Conservation (phyloP, 148 eudicot species). For the Rhododendron simsii region DNA sequence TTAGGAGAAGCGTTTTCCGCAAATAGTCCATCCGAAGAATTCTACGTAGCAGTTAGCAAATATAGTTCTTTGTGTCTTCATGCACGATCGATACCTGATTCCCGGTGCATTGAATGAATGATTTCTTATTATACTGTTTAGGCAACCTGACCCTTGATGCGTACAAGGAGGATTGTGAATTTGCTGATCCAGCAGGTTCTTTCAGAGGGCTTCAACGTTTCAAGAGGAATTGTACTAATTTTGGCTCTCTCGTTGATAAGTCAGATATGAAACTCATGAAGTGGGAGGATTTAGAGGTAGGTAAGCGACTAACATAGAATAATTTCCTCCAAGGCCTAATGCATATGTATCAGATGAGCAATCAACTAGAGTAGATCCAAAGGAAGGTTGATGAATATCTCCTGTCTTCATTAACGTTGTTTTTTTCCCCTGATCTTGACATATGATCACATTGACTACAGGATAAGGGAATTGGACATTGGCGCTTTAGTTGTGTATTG, state of each 20-base stretch:
- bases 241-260: slow-evolving; percentile 71
- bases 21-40: neutral
- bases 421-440: neutral
- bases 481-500: slow-evolving; percentile 92
- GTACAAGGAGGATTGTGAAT: slow-evolving; percentile 89
- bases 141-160: slow-evolving; percentile 81
- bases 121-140: slow-evolving; percentile 13
- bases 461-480: slow-evolving; percentile 93
- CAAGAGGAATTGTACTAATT: slow-evolving; percentile 90
- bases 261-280: slow-evolving; percentile 87
- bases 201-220: slow-evolving; percentile 81
- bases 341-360: neutral
- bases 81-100: neutral
- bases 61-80: neutral
- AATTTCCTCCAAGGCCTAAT: neutral
- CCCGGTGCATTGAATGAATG: neutral
- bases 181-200: slow-evolving; percentile 98
- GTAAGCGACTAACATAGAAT: slow-evolving; percentile 14
- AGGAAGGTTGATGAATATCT: neutral
- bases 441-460: slow-evolving; percentile 17
- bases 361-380: neutral
- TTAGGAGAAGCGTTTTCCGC: neutral
- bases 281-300: slow-evolving; percentile 95
- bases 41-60: too few relatives aligned
- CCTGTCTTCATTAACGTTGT: neutral